Evolutionary conservation across 352 stramenopile species (phyloP), one percentile per base, ranked within the genome.

Genomic region (Globisporangium paddicum): DNA sequence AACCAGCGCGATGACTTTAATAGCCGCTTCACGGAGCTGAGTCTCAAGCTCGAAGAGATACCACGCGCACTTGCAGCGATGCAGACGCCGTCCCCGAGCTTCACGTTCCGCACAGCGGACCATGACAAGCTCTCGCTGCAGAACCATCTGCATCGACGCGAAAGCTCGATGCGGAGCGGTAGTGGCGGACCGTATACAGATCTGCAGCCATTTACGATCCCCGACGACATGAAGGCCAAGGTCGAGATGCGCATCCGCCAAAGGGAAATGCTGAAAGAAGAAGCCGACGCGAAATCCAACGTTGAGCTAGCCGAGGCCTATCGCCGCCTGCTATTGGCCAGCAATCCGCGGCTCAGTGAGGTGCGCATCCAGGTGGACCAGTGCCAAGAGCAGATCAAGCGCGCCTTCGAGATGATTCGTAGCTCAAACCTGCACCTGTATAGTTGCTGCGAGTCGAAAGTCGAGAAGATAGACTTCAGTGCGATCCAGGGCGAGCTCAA

Each of bases 221-320:
- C 83, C 0, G 77, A 89, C 9, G 83, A 93, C 38, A 93, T 93
- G 83, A 82, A 82, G 48, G 66, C 68, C 0, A 90, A 90, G 42
- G 83, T 93, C 13, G 83, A 93, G 51, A 62, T 62, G 30, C 76
- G 79, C 38, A 89, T 91, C 41, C 79, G 81, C 4, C 65, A 83
- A 23, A 70, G 78, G 52, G 73, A 88, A 51, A 55, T 60, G 4
- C 77, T 67, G 0, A 86, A 89, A 46, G 63, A 67, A 6, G 75
- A 86, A 51, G 64, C 63, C 19, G 78, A 86, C 14, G 70, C 70
- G 16, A 57, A 58, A 34, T 73, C 79, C 19, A 69, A 68, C 0
- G 58, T 67, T 4, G 81, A 91, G 38, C 45, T 91, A 10, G 64
- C 75, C 0, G 77, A 88, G 7, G 81, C 81, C 3, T 91, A 91